Conservation (phyloP, 2,329 filamentous ascomycete species). For the Lasiodiplodia gonubiensis region DNA sequence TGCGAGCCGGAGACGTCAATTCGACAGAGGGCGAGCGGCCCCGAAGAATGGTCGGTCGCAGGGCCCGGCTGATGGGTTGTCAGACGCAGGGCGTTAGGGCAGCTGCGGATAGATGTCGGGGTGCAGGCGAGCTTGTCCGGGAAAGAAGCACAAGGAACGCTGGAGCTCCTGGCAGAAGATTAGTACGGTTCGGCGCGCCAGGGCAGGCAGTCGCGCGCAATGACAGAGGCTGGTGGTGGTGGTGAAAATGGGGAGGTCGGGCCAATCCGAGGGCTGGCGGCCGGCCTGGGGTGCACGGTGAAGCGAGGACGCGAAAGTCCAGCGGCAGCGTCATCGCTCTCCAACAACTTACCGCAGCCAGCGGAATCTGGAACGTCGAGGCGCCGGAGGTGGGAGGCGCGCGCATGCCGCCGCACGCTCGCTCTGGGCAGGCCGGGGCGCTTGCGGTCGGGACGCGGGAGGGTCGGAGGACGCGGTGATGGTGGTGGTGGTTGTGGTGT, state of each 20-base stretch:
- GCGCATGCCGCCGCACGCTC: constrained; percentile 21
- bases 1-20: constrained; percentile 26
- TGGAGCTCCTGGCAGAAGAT: constrained; percentile 20
- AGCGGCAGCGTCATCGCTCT: constrained; percentile 7
- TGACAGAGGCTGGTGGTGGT: constrained; percentile 27
- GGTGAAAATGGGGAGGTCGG: constrained; percentile 29
- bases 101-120: background rate
- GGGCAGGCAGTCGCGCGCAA: constrained; percentile 25
- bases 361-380: constrained; percentile 12
- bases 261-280: constrained; percentile 25
- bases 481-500: background rate
- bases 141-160: constrained; percentile 23
- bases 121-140: constrained; percentile 23
- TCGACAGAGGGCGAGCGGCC: constrained; percentile 17
- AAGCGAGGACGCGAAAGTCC: constrained; percentile 3
- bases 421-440: constrained; percentile 11
- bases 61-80: constrained; percentile 13
- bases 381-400: constrained; percentile 15
- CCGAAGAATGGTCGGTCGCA: background rate
- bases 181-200: constrained; percentile 12
- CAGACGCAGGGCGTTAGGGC: background rate
- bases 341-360: constrained; percentile 19
- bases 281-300: constrained; percentile 26
- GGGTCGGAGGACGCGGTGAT: background rate
- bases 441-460: background rate